Evolutionary conservation across 2,329 filamentous ascomycete species (phyloP).

Genomic region (Trichophyton benhamiae): DNA sequence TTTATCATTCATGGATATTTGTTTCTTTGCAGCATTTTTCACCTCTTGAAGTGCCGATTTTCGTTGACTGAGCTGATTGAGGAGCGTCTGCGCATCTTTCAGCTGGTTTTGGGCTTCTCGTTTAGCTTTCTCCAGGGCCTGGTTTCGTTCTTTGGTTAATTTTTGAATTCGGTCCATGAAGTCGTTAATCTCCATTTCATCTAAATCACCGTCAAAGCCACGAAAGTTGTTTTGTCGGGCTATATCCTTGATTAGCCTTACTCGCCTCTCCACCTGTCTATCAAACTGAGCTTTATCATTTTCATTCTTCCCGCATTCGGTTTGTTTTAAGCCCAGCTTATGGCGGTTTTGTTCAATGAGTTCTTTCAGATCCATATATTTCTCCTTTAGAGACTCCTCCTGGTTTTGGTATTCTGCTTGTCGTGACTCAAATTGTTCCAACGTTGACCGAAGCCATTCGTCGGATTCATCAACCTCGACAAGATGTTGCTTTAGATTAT

Average conservation of each 20-base stretch:
- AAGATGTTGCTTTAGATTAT: conserved; percentile 58
- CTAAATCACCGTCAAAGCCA: conserved; percentile 69
- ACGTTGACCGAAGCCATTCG: conserved; percentile 55
- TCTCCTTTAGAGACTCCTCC: conserved; percentile 48
- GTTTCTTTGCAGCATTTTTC: conserved; percentile 59
- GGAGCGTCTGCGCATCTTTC: conserved; percentile 55
- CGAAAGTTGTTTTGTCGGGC: conserved; percentile 67
- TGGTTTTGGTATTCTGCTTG: conserved; percentile 55
- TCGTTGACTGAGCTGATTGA: conserved; percentile 62
- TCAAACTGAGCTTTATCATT: conserved; percentile 83
- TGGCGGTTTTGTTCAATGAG: conserved; percentile 38
- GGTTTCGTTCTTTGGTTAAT: conserved; percentile 64
- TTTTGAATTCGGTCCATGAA: conserved; percentile 71
- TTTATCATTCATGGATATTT: conserved; percentile 61
- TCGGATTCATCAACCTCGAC: conserved; percentile 70
- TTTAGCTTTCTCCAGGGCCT: conserved; percentile 61
- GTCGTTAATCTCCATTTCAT: conserved; percentile 57
- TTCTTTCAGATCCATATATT: conserved; percentile 52
- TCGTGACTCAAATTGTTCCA: conserved; percentile 66
- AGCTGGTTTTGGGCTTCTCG: conserved; percentile 62
- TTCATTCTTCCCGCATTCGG: conserved; percentile 56
- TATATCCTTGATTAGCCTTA: conserved; percentile 63
- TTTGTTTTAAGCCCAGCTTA: conserved; percentile 30
- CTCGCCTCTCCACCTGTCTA: conserved; percentile 58
- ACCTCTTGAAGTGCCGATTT: conserved; percentile 61